Evolutionary conservation across 257 asterid genomes (phyloP).

Genomic region (Solanum medicagineum): DNA sequence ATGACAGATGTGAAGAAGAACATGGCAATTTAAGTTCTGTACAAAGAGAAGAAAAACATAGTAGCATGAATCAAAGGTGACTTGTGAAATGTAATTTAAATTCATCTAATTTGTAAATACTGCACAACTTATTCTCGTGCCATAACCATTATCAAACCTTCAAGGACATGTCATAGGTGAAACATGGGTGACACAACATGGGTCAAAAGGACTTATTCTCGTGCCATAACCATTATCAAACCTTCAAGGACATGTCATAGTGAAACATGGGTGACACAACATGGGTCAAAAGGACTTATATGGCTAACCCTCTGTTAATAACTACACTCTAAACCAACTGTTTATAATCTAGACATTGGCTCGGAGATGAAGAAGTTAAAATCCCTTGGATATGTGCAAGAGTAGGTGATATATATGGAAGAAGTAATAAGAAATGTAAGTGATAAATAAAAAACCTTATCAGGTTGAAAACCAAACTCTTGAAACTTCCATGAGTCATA

Average conservation of each 20-base stretch:
- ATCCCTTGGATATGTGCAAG: background rate
- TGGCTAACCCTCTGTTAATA: background rate
- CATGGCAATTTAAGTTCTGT: background rate
- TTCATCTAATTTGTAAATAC: background rate
- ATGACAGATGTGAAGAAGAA: background rate
- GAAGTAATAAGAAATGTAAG: background rate
- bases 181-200: background rate
- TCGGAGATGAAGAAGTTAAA: background rate
- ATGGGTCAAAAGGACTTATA: background rate
- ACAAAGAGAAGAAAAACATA: background rate
- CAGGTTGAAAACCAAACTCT: background rate
- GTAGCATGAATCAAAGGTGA: background rate
- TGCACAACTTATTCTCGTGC: background rate
- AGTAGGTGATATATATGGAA: background rate
- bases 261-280: background rate
- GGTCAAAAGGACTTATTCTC: background rate
- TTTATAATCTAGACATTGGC: background rate
- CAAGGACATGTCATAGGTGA: background rate
- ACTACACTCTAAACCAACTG: background rate
- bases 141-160: background rate
- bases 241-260: background rate
- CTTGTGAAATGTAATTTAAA: background rate
- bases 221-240: background rate
- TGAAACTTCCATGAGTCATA: background rate
- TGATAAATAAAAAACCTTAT: background rate